Conservation (phyloP, 805 yeast genomes). For the Middelhovenomyces tepae region DNA sequence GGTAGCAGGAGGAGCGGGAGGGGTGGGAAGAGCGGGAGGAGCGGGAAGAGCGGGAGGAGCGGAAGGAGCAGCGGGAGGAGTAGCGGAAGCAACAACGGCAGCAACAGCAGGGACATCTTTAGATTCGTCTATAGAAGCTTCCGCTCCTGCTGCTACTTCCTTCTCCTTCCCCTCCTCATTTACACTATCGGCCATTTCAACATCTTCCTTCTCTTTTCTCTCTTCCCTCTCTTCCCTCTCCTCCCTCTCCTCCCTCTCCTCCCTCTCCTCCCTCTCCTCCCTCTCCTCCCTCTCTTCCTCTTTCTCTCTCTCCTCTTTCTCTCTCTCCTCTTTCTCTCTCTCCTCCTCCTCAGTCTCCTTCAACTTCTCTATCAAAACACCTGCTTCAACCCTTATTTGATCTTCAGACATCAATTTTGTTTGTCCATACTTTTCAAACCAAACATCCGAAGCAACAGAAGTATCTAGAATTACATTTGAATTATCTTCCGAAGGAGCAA, state of each 20-base stretch:
- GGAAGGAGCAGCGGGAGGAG: conserved; percentile 65
- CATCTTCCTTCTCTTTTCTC: conserved; percentile 3
- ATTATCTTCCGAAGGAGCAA: conserved; percentile 63
- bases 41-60: conserved; percentile 58
- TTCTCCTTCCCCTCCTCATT: conserved; percentile 12
- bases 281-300: neutral
- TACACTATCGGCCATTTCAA: conserved; percentile 4
- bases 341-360: conserved; percentile 12
- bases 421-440: conserved; percentile 25
- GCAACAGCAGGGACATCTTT: conserved; percentile 31
- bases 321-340: conserved; percentile 13
- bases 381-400: conserved; percentile 43
- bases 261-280: conserved; percentile 1
- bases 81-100: conserved; percentile 53
- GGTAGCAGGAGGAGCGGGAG: too few species aligned
- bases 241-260: conserved; percentile 3
- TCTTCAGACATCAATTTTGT: conserved; percentile 13
- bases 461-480: conserved; percentile 45
- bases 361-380: conserved; percentile 1
- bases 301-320: conserved; percentile 17
- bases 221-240: conserved; percentile 3
- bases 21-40: conserved; percentile 74
- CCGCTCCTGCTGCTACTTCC: conserved; percentile 7
- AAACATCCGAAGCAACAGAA: conserved; percentile 20
- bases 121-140: conserved; percentile 3